Base-by-base conservation (phyloP, 2,329 filamentous ascomycete genomes). In the Cordyceps javanica region DNA sequence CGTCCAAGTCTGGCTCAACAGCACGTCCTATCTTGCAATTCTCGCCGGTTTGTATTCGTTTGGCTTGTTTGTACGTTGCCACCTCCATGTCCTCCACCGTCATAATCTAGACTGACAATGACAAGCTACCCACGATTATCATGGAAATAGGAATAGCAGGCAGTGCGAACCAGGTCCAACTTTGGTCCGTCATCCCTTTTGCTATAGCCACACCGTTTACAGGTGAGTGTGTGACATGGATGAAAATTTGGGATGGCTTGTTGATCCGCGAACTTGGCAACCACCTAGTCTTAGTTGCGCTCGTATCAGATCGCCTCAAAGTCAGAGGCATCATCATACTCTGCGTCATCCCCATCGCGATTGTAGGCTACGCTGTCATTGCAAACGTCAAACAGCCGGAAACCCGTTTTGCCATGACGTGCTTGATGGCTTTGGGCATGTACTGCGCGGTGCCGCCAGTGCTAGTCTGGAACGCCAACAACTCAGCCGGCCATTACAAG, bases 401-500 rank as follows among this genome's bases (percentile, higher is more conserved):
- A 1, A 74, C 81, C 5, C 80, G 83, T 53, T 88, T 87, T 62
- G 83, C 77, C 39, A 87, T 87, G 82, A 87, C 84, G 0, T 86
- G 85, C 64, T 72, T 88, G 55, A 86, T 87, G 82, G 82, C 85
- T 0, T 81, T 79, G 0, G 85, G 85, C 10, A 75, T 87, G 66
- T 88, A 87, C 65, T 76, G 77, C 46, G 82, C 80, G 42, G 82
- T 87, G 0, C 85, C 85, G 0, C 81, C 79, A 19, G 79, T 87
- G 3, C 71, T 88, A 10, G 84, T 80, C 1, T 88, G 85, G 85
- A 81, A 85, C 60, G 81, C 82, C 2, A 88, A 88, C 66, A 88
- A 88, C 66, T 84, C 80, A 0, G 83, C 85, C 0, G 84, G 82
- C 0, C 86, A 89, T 65, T 89, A 88, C 65, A 89, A 89, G 68